Base-by-base conservation (phyloP, 371 early-diverging fungal genomes). In the Zopfochytrium polystomum region DNA sequence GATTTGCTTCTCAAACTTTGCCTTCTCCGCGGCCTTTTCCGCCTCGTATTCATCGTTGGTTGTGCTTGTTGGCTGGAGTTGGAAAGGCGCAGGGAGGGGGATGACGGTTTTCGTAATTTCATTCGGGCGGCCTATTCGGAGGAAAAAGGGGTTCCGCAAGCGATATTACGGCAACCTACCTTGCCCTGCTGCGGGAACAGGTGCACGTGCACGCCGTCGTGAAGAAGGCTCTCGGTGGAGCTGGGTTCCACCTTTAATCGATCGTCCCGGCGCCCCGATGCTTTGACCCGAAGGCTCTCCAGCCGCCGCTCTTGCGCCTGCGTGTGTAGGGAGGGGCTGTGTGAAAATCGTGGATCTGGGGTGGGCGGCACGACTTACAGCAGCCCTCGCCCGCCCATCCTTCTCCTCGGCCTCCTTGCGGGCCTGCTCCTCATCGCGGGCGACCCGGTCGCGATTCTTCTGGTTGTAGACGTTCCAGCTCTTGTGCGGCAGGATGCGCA, bases 381-480 rank as follows among this genome's bases (percentile, higher is more conserved):
- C 63, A 31, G 20, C 50, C 2, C 81, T 48, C 0, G 67, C 57
- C 29, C 84, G 68, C 22, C 82, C 67, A 30, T 78, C 70, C 75
- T 87, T 86, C 44, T 83, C 78, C 59, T 86, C 88, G 80, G 87
- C 66, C 45, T 67, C 68, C 6, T 13, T 13, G 11, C 58, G 48
- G 2, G 75, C 75, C 35, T 50, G 42, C 42, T 82, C 87, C 58
- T 90, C 90, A 60, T 90, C 90, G 59, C 71, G 63, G 26, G 75
- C 74, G 29, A 90, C 89, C 55, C 68, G 66, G 52, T 88, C 89
- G 20, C 79, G 76, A 65, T 89, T 90, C 63, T 81, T 83, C 57
- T 79, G 80, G 65, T 77, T 87, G 58, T 90, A 88, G 20, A 90
- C 90, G 67, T 90, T 85, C 86, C 88, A 90, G 44, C 87, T 87